Percentiles rank a stretch among this genome's conserved stretches.
Evolutionary conservation across 1,139 yeast genomes (phyloP).

Genomic region (Nadsonia commutata): DNA sequence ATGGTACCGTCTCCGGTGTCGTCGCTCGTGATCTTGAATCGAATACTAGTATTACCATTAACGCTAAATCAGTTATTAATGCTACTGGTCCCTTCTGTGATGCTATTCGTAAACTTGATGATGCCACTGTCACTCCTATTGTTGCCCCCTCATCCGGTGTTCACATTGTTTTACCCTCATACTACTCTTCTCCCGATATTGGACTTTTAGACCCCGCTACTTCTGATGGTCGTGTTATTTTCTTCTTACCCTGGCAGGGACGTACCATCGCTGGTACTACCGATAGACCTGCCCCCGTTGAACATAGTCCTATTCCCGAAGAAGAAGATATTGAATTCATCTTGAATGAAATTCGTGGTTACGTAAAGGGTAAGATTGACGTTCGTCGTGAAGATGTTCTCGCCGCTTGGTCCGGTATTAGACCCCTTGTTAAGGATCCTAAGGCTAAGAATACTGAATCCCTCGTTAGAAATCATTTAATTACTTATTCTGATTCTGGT

Average conservation of each 20-base stretch:
- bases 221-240: slow-evolving; percentile 91
- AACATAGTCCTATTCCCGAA: slow-evolving; percentile 59
- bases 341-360: slow-evolving; percentile 74
- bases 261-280: slow-evolving; percentile 95
- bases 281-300: slow-evolving; percentile 58
- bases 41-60: slow-evolving; percentile 25
- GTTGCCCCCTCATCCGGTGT: slow-evolving; percentile 94
- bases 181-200: slow-evolving; percentile 75
- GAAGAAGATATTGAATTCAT: slow-evolving; percentile 88
- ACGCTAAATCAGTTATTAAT: slow-evolving; percentile 66
- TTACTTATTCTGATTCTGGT: slow-evolving; percentile 57
- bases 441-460: slow-evolving; percentile 51
- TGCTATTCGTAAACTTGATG: slow-evolving; percentile 73
- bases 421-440: slow-evolving; percentile 91
- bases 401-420: slow-evolving; percentile 94
- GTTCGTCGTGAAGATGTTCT: slow-evolving; percentile 82
- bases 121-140: slow-evolving; percentile 42
- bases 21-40: slow-evolving; percentile 55
- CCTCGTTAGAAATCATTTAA: slow-evolving; percentile 78
- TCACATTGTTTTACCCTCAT: slow-evolving; percentile 83
- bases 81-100: slow-evolving; percentile 96
- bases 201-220: slow-evolving; percentile 89
- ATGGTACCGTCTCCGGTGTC: slow-evolving; percentile 58
- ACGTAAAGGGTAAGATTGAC: slow-evolving; percentile 59
- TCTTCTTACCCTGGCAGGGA: slow-evolving; percentile 97